Evolutionary conservation across 805 yeast genomes (phyloP), one percentile per base, ranked within the genome.

Genomic region (Wickerhamiella alocasiicola): DNA sequence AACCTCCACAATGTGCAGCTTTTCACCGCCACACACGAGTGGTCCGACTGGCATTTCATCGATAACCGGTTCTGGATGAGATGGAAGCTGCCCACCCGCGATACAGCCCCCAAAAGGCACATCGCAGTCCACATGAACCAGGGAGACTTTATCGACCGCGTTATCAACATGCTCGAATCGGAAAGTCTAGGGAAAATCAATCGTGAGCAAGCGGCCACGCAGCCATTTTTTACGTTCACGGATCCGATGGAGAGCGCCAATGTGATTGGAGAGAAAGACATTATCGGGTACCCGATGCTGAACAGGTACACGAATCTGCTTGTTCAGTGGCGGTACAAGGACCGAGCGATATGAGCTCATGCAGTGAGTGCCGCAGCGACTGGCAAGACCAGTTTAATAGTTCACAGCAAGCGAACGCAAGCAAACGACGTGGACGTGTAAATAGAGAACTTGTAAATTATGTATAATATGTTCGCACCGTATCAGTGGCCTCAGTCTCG

Each of bases 61-160:
- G 55, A 52, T 28, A 39, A 48, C 23, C 39, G 55, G 19, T 50
- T 47, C 43, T 48, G 43, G 44, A 16, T 52, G 19, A 41, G 55
- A 2, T 52, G 52, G 50, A 39, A 32, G 31, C 43, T 47, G 13
- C 40, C 44, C 2, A 16, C 11, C 6, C 18, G 19, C 6, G 21
- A 24, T 19, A 15, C 24, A 2, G 32, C 29, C 18, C 12, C 19
- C 3, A 19, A 6, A 4, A n/a, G 29, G 6, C 21, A 16, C 23
- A 24, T 34, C 12, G 29, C 23, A 17, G 15, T 34, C 7, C 16
- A 24, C 30, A 13, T 25, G 23, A 34, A 34, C 23, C 30, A 25
- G 20, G 38, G 30, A 9, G 13, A 34, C 15, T 26, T 18, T 18
- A 21, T 19, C 6, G 26, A 26, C 18, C 15, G n/a, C 11, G 26